Percentiles rank a stretch among this genome's conserved stretches.
phyloP scores from a whole-genome alignment of 768 basidiomycete genomes.

The Leccinum uliginosum region DNA sequence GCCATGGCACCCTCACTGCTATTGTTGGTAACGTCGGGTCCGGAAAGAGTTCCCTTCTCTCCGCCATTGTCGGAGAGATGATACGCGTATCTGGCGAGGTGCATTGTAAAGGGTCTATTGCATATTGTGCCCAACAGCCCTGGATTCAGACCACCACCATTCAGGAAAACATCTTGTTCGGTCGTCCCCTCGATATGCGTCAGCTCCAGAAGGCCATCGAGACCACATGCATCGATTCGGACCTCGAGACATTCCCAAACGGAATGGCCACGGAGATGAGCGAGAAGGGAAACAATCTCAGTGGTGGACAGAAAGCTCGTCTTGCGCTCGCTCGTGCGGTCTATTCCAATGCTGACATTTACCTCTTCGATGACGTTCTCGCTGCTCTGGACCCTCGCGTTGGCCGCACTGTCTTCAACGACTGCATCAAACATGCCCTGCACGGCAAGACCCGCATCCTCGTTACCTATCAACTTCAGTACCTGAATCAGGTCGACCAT shows the following conservation, averaged over 20 bases:
- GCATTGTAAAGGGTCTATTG: conserved; percentile 22
- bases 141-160: conserved; percentile 30
- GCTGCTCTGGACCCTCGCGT: conserved; percentile 45
- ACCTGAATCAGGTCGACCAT: conserved; percentile 36
- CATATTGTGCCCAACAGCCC: conserved; percentile 31
- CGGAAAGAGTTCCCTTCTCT: conserved; percentile 28
- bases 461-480: conserved; percentile 30
- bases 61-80: conserved; percentile 30
- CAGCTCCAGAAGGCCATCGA: conserved; percentile 26
- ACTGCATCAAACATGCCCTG: conserved; percentile 22
- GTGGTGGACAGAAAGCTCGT: conserved; percentile 49
- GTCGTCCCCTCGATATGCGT: conserved; percentile 23
- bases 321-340: conserved; percentile 44
- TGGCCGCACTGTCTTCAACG: conserved; percentile 31
- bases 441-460: conserved; percentile 26
- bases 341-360: conserved; percentile 38
- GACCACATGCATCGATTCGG: conserved; percentile 26
- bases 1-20: conserved; percentile 22
- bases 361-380: conserved; percentile 45
- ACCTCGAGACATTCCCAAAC: conserved; percentile 26
- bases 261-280: conserved; percentile 41
- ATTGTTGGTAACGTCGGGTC: conserved; percentile 26
- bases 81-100: conserved; percentile 23
- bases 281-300: conserved; percentile 42
- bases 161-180: conserved; percentile 31